Percentiles rank a stretch among this genome's conserved stretches.
These are phyloP conservation scores for Sonneratia caseolaris DNA, from an alignment of 345 rosid species.

Conservation along the genomic window DNA sequence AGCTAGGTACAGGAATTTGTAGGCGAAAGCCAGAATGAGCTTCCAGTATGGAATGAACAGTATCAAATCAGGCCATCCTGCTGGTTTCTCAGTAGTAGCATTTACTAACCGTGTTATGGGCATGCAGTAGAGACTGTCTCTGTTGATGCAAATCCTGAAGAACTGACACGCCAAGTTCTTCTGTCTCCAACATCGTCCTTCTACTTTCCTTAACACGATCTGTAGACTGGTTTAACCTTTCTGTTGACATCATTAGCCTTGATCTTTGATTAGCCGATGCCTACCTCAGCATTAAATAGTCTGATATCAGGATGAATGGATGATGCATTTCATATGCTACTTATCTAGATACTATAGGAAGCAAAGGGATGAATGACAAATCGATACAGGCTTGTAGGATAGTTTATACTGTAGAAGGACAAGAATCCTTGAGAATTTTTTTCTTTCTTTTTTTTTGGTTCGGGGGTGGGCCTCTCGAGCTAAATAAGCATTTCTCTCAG, in stretches of 20 bases:
- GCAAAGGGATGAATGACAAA: neutral
- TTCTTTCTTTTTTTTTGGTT: too few relatives aligned
- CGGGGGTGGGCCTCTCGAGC: too few relatives aligned
- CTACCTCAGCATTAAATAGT: slow-evolving; percentile 18
- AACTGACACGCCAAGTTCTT: slow-evolving; percentile 95
- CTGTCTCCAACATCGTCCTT: slow-evolving; percentile 92
- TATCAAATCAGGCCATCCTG: neutral
- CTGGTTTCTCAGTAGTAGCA: neutral
- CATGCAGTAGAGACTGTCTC: slow-evolving; percentile 72
- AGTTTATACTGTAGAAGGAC: neutral
- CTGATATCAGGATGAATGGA: neutral
- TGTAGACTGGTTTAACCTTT: slow-evolving; percentile 46
- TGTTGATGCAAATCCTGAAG: slow-evolving; percentile 90
- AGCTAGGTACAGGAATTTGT: neutral
- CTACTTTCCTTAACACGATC: slow-evolving; percentile 83
- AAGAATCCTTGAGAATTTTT: neutral
- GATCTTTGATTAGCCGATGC: slow-evolving; percentile 88
- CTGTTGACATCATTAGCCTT: slow-evolving; percentile 76
- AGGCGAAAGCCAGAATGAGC: neutral
- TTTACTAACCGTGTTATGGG: slow-evolving; percentile 50
- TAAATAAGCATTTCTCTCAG: neutral
- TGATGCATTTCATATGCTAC: neutral
- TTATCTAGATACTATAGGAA: neutral
- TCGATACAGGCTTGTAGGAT: neutral
- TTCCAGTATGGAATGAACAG: neutral